phyloP scores from a whole-genome alignment of 2,329 filamentous ascomycete species.

The Hypoxylon sp. region DNA sequence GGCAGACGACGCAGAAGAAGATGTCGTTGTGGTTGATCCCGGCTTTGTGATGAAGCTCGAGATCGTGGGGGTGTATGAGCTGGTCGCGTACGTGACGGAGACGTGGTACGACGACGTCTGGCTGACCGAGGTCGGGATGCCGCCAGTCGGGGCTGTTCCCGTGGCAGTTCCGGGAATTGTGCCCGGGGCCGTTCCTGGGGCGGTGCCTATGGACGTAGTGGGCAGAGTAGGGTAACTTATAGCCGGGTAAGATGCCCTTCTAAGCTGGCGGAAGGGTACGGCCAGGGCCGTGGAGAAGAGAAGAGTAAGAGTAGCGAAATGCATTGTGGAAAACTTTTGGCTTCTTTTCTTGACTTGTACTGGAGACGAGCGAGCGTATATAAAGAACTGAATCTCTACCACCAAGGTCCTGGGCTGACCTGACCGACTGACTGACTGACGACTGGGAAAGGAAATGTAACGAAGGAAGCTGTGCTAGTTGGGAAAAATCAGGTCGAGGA shows the following conservation, averaged over 20 bases:
- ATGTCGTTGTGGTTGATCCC: background rate
- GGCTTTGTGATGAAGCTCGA: constrained; percentile 2
- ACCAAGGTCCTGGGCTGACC: constrained; percentile 22
- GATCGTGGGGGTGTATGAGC: background rate
- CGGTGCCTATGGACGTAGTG: background rate
- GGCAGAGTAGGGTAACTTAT: background rate
- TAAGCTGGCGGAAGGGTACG: constrained; percentile 16
- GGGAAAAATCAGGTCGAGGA: background rate
- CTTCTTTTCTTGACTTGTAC: constrained; percentile 6
- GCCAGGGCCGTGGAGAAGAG: constrained; percentile 29
- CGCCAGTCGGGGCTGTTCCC: constrained; percentile 11
- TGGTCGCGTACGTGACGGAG: constrained; percentile 20
- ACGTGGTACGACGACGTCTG: constrained; percentile 10
- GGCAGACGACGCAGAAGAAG: background rate
- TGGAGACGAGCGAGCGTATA: constrained; percentile 18
- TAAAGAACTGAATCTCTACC: constrained; percentile 15
- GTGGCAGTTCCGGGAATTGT: background rate
- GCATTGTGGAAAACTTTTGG: constrained; percentile 22
- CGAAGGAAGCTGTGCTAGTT: constrained; percentile 15
- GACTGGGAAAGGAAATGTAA: constrained; percentile 7
- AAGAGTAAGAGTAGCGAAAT: constrained; percentile 28
- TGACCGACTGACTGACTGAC: constrained; percentile 17
- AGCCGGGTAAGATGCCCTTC: background rate
- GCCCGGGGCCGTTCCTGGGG: background rate
- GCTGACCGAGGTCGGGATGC: constrained; percentile 10